Evolutionary conservation across 352 stramenopile species (phyloP), one percentile per base, ranked within the genome.

Genomic region (Pythium volutum): DNA sequence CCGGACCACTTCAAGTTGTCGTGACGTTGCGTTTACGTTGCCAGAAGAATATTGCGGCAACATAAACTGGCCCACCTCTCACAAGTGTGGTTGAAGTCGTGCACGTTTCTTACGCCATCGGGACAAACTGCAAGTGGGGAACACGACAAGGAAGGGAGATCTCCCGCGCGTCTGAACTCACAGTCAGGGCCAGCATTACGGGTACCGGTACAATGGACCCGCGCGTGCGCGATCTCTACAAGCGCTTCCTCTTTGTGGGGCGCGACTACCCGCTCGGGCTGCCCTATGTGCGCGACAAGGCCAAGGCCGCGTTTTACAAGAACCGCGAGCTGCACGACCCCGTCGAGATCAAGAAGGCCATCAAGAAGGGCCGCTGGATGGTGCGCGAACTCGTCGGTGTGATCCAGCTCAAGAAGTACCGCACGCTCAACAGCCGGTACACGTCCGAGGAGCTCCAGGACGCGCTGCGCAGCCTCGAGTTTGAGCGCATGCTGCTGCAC

Each of bases 351-450:
- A 93, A 94, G 65, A 96, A 95, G 50, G 92, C 93, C n/a, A 89
- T 99, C 36, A 88, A 87, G 46, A 85, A 81, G 45, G 97, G 97
- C 15, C 71, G 96, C 65, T 98, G 92, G 75, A 96, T 97, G 81
- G 88, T 98, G 41, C 74, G 91, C 45, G 97, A 99, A 73, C 96
- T 99, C 80, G 83, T 98, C 49, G 96, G 87, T n/a, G 89, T 98
- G 16, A 98, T 98, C 69, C 87, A 98, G 78, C 76, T 99, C 27
- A 98, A 98, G 66, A 99, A 99, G 69, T 99, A 99, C 71, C 81
- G 97, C 52, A 88, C 93, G 47, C 86, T 99, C 68, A 97, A 98
- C 57, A 79, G 73, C 56, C 75, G 94, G 54, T 99, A 99, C 67
- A 94, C 84, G 29, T 69, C 82, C 11, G 80, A 88, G 55, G 82